A percentile compares a stretch with the other conserved stretches of the same genome.
Conservation (phyloP, 108 stramenopile species). For the Cyclotella cryptica region DNA sequence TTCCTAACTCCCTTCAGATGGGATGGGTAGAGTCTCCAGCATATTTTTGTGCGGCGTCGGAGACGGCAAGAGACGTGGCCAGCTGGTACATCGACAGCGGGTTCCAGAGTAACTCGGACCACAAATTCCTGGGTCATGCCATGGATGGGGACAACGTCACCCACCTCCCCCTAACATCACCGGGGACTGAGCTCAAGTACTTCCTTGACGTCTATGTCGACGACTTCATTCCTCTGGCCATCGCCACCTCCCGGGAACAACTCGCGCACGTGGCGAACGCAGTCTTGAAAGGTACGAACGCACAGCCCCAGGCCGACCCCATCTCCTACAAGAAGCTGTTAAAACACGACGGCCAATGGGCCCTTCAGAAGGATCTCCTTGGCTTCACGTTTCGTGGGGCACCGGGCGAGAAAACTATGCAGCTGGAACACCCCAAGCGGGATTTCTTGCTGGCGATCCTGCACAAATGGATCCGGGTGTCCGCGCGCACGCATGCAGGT, state of each 20-base stretch:
- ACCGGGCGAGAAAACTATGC: constrained; percentile 1
- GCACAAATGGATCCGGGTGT: not conserved
- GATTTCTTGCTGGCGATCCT: too few species aligned
- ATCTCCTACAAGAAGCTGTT: too few species aligned
- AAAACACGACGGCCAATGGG: too few species aligned
- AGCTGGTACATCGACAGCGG: not conserved
- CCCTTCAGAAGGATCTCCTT: too few species aligned
- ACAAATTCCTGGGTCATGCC: not conserved
- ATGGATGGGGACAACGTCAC: not conserved
- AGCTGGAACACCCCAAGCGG: not conserved
- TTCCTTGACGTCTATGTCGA: not conserved
- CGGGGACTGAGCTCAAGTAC: not conserved
- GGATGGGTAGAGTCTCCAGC: too few species aligned
- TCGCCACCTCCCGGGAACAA: not conserved
- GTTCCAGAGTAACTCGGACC: not conserved
- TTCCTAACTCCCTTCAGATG: too few species aligned
- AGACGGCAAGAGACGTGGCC: too few species aligned
- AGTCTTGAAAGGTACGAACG: too few species aligned
- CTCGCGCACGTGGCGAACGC: not conserved
- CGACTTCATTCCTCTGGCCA: too few species aligned
- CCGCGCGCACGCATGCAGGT: not conserved
- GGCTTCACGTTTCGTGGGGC: not conserved
- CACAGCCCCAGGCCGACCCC: not conserved
- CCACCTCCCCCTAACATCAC: not conserved
- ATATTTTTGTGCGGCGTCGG: too few species aligned